Evolutionary conservation across 2,329 filamentous ascomycete species (phyloP).

Genomic region (Penicillium sp.): DNA sequence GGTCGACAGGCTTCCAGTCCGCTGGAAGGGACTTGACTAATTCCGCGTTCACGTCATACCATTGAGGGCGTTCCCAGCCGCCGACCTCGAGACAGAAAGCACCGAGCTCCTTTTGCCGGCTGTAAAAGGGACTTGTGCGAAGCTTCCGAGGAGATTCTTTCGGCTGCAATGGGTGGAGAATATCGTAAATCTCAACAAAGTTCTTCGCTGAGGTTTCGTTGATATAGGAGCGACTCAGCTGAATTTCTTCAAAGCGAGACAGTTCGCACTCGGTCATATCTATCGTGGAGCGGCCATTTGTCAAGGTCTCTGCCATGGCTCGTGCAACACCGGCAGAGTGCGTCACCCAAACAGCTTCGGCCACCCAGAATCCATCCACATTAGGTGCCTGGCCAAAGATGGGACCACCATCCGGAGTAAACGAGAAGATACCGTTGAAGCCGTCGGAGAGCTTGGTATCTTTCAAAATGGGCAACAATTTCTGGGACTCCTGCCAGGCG

Average conservation of each 20-base stretch:
- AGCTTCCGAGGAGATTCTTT: constrained; percentile 58
- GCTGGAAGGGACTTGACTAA: constrained; percentile 53
- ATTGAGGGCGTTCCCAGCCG: constrained; percentile 63
- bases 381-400: constrained; percentile 58
- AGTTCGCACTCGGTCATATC: constrained; percentile 61
- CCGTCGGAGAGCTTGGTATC: constrained; percentile 56
- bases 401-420: constrained; percentile 63
- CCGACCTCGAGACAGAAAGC: constrained; percentile 57
- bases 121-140: constrained; percentile 58
- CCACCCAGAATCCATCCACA: constrained; percentile 62
- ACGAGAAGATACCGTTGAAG: constrained; percentile 66
- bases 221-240: constrained; percentile 56
- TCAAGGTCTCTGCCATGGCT: constrained; percentile 59
- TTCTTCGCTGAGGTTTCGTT: constrained; percentile 60
- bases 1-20: constrained; percentile 54
- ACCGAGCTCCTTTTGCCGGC: constrained; percentile 52
- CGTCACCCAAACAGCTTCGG: constrained; percentile 66
- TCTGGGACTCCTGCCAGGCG: constrained; percentile 57
- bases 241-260: constrained; percentile 60
- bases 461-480: constrained; percentile 54
- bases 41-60: constrained; percentile 58
- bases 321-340: constrained; percentile 63
- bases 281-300: constrained; percentile 54
- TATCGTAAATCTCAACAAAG: constrained; percentile 65
- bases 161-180: constrained; percentile 60